These are phyloP conservation scores for Xerophyta viscosa DNA, from an alignment of 106 monocot species.

Conservation along the genomic window DNA sequence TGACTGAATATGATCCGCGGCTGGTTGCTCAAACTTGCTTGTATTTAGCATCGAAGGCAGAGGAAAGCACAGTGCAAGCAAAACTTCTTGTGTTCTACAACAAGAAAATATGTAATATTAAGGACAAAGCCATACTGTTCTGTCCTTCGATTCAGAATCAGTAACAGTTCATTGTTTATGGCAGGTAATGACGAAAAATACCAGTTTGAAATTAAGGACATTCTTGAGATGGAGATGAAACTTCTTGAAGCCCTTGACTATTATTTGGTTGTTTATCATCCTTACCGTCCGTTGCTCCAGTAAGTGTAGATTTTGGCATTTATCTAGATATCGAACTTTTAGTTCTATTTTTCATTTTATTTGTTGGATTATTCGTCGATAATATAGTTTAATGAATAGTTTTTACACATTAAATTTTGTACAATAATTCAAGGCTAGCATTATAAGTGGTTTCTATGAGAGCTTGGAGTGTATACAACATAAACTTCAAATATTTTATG, in stretches of 20 bases:
- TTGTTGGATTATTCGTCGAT: too few species aligned
- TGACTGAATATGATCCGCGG: conserved; percentile 97
- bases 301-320: conserved; percentile 7
- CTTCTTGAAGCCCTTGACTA: conserved; percentile 98
- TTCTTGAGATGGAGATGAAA: conserved; percentile 99
- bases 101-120: conserved; percentile 68
- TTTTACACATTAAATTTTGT: too few species aligned
- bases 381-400: too few species aligned
- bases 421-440: too few species aligned
- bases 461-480: too few species aligned
- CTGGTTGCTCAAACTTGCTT: conserved; percentile 93
- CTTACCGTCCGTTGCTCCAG: conserved; percentile 88
- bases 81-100: conserved; percentile 93
- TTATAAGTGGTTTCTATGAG: too few species aligned
- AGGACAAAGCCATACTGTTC: neutral
- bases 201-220: conserved; percentile 90
- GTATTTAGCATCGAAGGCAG: conserved; percentile 96
- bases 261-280: conserved; percentile 97
- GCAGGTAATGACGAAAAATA: conserved; percentile 82
- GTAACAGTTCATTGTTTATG: conserved; percentile 4
- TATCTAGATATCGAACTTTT: neutral
- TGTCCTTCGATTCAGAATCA: neutral
- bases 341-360: neutral
- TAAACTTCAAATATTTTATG: too few species aligned
- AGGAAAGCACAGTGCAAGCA: conserved; percentile 98